Conservation (phyloP, 768 basidiomycete species). For the Calocybe indica region DNA sequence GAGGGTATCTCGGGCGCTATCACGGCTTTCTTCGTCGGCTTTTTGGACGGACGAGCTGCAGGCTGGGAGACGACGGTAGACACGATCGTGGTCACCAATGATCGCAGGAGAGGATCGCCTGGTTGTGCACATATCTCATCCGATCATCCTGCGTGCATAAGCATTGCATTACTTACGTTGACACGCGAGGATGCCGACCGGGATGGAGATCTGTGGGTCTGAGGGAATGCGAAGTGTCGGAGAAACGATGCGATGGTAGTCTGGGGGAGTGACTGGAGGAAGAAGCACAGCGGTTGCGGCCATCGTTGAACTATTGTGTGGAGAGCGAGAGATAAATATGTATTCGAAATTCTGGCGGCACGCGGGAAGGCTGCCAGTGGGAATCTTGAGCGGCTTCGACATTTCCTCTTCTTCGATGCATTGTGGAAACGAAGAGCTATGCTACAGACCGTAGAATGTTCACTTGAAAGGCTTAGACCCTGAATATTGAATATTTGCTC, state of each 20-base stretch:
- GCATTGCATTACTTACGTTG: constrained; percentile 41
- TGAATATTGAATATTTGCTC: too few species aligned
- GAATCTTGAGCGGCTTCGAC: too few species aligned
- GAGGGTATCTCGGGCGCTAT: constrained; percentile 35
- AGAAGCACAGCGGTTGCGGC: constrained; percentile 35
- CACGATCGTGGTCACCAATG: constrained; percentile 53
- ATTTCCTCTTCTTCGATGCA: too few species aligned
- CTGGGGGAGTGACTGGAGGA: constrained; percentile 38
- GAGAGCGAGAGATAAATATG: background rate
- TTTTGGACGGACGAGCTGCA: constrained; percentile 30
- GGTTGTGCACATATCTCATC: constrained; percentile 4
- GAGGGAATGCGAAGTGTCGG: constrained; percentile 49
- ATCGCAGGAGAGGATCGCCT: constrained; percentile 68
- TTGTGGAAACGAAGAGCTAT: too few species aligned
- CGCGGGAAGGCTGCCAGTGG: too few species aligned
- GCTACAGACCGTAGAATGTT: too few species aligned
- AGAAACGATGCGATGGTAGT: constrained; percentile 65
- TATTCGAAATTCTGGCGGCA: too few species aligned
- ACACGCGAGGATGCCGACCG: constrained; percentile 75
- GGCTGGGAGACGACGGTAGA: constrained; percentile 42
- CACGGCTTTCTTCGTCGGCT: constrained; percentile 54
- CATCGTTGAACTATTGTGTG: constrained; percentile 3
- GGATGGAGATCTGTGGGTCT: constrained; percentile 44
- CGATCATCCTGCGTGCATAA: constrained; percentile 9
- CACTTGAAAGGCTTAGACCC: too few species aligned